phyloP scores from a whole-genome alignment of 257 asterid species.

The Nicotiana paniculata region DNA sequence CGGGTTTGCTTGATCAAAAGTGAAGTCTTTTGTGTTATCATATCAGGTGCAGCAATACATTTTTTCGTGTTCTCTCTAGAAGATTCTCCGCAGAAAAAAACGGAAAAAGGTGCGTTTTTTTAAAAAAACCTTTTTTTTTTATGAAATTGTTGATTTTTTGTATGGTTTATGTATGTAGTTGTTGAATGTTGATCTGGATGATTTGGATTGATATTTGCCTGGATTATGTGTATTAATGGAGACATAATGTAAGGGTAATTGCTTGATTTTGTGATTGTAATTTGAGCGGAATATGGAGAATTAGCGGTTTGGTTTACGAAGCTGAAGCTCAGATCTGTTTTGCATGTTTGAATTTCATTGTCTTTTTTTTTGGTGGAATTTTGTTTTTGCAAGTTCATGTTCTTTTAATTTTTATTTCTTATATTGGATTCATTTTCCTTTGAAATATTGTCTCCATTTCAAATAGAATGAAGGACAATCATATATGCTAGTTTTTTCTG shows the following conservation, averaged over 20 bases:
- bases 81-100: not conserved
- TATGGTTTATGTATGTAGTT: too few species aligned
- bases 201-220: not conserved
- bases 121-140: not conserved
- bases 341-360: not conserved
- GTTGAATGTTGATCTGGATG: slow-evolving; percentile 26
- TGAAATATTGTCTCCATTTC: not conserved
- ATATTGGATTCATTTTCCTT: not conserved
- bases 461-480: not conserved
- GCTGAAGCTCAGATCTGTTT: not conserved
- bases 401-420: not conserved
- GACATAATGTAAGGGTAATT: slow-evolving; percentile 1
- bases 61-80: not conserved
- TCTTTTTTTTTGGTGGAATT: not conserved
- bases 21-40: not conserved
- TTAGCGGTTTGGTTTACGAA: not conserved
- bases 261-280: slow-evolving; percentile 10
- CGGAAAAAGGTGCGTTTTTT: slow-evolving; percentile 12
- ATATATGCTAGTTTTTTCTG: not conserved
- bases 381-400: not conserved
- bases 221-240: not conserved
- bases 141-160: not conserved
- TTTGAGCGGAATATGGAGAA: slow-evolving; percentile 3
- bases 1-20: slow-evolving; percentile 45
- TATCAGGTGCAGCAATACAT: not conserved